Evolutionary conservation across 2,329 filamentous ascomycete genomes (phyloP), one percentile per base, ranked within the genome.

Genomic region (Blumeria hordei): DNA sequence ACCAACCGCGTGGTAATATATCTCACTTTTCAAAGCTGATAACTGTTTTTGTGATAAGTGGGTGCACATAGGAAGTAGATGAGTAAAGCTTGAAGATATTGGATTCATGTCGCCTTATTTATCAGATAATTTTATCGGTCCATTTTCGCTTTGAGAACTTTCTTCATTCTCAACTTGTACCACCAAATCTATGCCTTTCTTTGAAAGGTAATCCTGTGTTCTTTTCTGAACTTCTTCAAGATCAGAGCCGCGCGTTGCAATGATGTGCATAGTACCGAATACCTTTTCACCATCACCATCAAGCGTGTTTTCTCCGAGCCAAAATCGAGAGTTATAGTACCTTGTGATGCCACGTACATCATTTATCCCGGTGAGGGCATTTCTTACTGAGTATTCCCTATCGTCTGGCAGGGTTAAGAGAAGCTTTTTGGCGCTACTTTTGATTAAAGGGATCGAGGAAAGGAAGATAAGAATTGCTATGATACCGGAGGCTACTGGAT

Each of bases 401-500:
- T 86, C 81, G 44, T 85, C 85, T 0, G 92, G 86, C 2, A 96
- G 76, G 16, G 87, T 86, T 2, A 98, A 75, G 21, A 98, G 73
- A 3, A 98, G 71, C 18, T 85, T 82, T 62, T 82, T 83, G 0
- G 88, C 92, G 1, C 85, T 88, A 14, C 84, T 87, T 58, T 79
- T 80, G 21, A 98, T 88, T 0, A 98, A 75, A 0, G 92, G 92
- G 34, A 90, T 78, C 0, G 92, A 86, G 8, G 88, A 94, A n/a
- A 83, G 76, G 66, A 95, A 88, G 60, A 98, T 98, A 50, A 98
- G 74, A 32, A 92, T 74, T 0, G 92, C 90, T 60, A 98, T 98
- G 57, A 95, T 74, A 66, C 88, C 93, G 0, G 90, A 95, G 0
- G 92, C 92, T 18, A 96, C 69, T 2, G 92, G 92, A 66, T 98